Evolutionary conservation across 768 basidiomycete genomes (phyloP).

Genomic region (Kwoniella pini): DNA sequence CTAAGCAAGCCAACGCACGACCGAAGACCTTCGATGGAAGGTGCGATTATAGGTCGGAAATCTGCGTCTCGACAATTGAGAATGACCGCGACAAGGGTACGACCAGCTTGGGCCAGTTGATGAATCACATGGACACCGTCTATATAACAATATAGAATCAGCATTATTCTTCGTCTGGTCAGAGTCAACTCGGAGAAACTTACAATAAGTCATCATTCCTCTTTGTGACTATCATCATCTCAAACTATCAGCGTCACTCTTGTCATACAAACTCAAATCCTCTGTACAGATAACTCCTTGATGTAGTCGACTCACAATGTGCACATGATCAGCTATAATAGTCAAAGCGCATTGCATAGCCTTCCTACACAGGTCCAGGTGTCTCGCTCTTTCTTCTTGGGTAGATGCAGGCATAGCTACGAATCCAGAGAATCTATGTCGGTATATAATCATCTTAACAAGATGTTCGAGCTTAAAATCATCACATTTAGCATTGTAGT

Average conservation of each 20-base stretch:
- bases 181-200: constrained; percentile 52
- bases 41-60: constrained; percentile 72
- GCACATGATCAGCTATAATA: constrained; percentile 77
- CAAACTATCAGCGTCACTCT: no score
- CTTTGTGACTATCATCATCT: constrained; percentile 60
- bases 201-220: constrained; percentile 92
- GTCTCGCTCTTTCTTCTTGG: constrained; percentile 66
- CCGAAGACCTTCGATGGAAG: constrained; percentile 78
- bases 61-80: constrained; percentile 82
- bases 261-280: no score
- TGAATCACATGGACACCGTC: constrained; percentile 95
- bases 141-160: constrained; percentile 48
- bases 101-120: constrained; percentile 88
- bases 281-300: no score
- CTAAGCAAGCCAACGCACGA: constrained; percentile 85
- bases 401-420: constrained; percentile 51
- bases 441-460: constrained; percentile 81
- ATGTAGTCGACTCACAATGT: constrained; percentile 64
- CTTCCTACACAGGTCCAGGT: constrained; percentile 56
- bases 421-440: constrained; percentile 66
- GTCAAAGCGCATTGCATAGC: constrained; percentile 79
- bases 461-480: constrained; percentile 67
- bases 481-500: not conserved
- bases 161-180: not conserved
- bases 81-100: constrained; percentile 82